Evolutionary conservation across 2,329 filamentous ascomycete genomes (phyloP), one percentile per base, ranked within the genome.

Genomic region (Fusarium lyarnte): DNA sequence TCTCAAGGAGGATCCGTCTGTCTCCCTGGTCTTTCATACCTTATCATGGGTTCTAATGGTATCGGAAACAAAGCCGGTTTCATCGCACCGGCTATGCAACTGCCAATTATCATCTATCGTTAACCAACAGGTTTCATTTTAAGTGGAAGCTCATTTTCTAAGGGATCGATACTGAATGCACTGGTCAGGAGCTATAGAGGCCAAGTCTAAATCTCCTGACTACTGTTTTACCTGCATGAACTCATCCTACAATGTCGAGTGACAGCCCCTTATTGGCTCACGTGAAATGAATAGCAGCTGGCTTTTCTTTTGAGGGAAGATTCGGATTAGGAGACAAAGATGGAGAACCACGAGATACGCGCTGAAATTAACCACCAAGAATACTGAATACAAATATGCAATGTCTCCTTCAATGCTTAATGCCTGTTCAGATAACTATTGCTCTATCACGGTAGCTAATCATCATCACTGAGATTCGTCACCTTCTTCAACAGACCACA

Each of bases 361-460:
- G 5, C 7, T 25, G 6, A 35, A 23, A 27, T 12, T 1, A 8
- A 19, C 16, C 8, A 27, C 14, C 16, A 43, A 49, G n/a, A 55
- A 2, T 5, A 45, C 10, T 39, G 10, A 23, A 62, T 67, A 68
- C 42, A 68, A 67, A 68, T 67, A 68, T 45, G 8, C 36, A 45
- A 39, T 45, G n/a, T 14, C 17, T 27, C 12, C 47, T 27, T 31
- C 9, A n/a, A 1, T 31, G 4, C 7, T 43, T 21, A 2, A 5
- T 12, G 1, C 29, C 8, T 4, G 3, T 54, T 45, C 4, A 39
- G 27, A 61, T 29, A 5, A 6, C 8, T 5, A 49, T 11, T 43
- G 4, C 25, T 49, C 12, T 64, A 61, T 25, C 11, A 2, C 38
- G 21, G 11, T 27, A 49, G 47, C 47, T 6, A 23, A 42, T 23